These are phyloP conservation scores for Ogataea glucozyma DNA, from an alignment of 805 yeast species.

Conservation along the genomic window DNA sequence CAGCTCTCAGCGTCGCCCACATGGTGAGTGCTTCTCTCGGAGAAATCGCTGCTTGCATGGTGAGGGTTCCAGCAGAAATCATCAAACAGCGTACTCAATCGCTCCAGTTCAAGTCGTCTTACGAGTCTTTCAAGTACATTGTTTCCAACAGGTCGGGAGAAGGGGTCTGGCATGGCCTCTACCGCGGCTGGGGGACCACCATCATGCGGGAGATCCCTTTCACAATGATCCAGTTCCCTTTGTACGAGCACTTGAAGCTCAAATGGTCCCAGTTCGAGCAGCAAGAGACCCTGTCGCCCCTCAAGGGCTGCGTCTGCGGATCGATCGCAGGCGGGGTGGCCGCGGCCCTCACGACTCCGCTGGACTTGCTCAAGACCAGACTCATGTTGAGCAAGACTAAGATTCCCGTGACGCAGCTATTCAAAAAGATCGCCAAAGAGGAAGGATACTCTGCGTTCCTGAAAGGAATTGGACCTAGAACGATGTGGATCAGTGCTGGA, in stretches of 20 bases:
- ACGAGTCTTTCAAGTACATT: constrained; percentile 64
- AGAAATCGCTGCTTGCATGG: constrained; percentile 89
- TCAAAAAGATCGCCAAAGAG: constrained; percentile 54
- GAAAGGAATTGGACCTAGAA: constrained; percentile 91
- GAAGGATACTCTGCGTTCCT: constrained; percentile 77
- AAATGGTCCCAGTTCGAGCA: constrained; percentile 49
- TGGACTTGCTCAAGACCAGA: constrained; percentile 79
- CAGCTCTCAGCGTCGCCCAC: constrained; percentile 54
- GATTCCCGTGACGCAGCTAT: constrained; percentile 48
- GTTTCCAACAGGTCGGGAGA: constrained; percentile 70
- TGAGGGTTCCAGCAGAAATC: constrained; percentile 96
- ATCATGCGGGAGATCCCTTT: constrained; percentile 95
- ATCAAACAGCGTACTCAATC: constrained; percentile 95
- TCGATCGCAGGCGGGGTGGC: constrained; percentile 81
- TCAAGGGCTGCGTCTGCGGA: constrained; percentile 83
- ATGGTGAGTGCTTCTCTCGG: constrained; percentile 90
- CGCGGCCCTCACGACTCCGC: constrained; percentile 78
- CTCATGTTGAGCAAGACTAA: constrained; percentile 70
- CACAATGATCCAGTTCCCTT: constrained; percentile 92
- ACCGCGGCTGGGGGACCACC: constrained; percentile 92
- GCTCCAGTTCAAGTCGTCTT: constrained; percentile 54
- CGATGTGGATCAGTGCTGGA: constrained; percentile 97
- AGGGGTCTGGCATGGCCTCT: constrained; percentile 74
- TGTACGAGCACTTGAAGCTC: constrained; percentile 80
- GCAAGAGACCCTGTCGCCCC: constrained; percentile 50